Evolutionary conservation across 129 eudicot species (phyloP), one percentile per base, ranked within the genome.

Genomic region (Dittrichia graveolens): DNA sequence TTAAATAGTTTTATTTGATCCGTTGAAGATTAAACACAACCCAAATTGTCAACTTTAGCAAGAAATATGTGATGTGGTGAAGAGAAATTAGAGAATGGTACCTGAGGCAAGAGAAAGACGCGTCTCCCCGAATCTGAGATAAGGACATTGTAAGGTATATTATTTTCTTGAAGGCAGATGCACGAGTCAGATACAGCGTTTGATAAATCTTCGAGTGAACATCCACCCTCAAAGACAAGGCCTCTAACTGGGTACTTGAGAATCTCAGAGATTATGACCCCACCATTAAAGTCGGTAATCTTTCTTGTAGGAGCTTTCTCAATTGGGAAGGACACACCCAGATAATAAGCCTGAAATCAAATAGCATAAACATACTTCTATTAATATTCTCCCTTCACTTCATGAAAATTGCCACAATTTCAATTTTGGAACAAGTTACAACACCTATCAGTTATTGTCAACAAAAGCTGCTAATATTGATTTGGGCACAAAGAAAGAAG

Each of bases 51-150:
- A 24, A 24, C 31, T 24, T 24, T 24, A 24, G 31, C 31, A 24
- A 24, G 31, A 24, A 24, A 24, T 24, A 24, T 24, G 31, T 24
- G 31, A 24, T 24, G 15, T 37, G 46, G 0, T 38, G 13, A 48
- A 14, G 15, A 67, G 15, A 35, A 60, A 61, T 19, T 14, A 56
- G 42, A 15, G 46, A 39, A 73, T 60, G 61, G 7, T 69, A 95
- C 99, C 97, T 95, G 99, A n/a, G 99, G 99, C 66, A 95, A 77
- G 79, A 95, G 89, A 75, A 88, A 95, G 16, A 90, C 71, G 37
- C 96, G 92, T 67, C 81, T 86, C 31, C 97, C 99, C 2, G 88
- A 88, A 74, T 95, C 97, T 42, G 97, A 78, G 47, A 95, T 86
- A 40, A 95, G 97, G 39, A 90, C 96, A 78, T 95, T 95, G 83